Percentiles rank a stretch among this genome's conserved stretches.
Evolutionary conservation across 2,329 filamentous ascomycete species (phyloP).

Genomic region (Didymella pomorum): DNA sequence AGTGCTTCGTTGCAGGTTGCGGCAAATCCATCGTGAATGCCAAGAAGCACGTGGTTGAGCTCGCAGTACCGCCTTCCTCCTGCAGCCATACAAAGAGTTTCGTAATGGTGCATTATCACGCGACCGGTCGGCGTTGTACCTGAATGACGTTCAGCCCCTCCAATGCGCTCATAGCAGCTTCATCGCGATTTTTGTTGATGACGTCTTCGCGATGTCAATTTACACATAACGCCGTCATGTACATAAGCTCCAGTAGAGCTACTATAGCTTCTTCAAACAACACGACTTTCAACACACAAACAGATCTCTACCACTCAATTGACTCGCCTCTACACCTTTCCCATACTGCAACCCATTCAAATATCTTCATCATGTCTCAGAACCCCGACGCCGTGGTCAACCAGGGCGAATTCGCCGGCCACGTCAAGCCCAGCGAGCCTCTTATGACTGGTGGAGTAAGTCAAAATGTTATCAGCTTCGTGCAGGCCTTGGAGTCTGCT

Average conservation of each 20-base stretch:
- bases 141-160: slow-evolving; percentile 6
- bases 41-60: slow-evolving; percentile 2
- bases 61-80: too few relatives aligned
- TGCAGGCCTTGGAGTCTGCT: background rate
- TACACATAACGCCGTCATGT: slow-evolving; percentile 14
- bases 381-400: slow-evolving; percentile 64
- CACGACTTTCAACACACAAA: background rate
- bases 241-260: slow-evolving; percentile 5
- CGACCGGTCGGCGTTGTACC: slow-evolving; percentile 4
- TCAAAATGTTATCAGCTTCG: slow-evolving; percentile 16
- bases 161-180: slow-evolving; percentile 15
- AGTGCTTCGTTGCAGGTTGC: background rate
- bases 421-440: slow-evolving; percentile 61
- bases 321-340: background rate
- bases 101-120: background rate
- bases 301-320: background rate
- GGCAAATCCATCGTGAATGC: background rate
- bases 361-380: slow-evolving; percentile 31
- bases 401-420: slow-evolving; percentile 63
- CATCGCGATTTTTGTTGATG: background rate
- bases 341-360: slow-evolving; percentile 35
- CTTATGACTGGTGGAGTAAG: slow-evolving; percentile 64
- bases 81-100: background rate
- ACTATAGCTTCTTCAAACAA: slow-evolving; percentile 2
- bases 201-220: slow-evolving; percentile 18